Base-by-base conservation (phyloP, 371 early-diverging fungal species). In the Lichtheimia corymbifera region DNA sequence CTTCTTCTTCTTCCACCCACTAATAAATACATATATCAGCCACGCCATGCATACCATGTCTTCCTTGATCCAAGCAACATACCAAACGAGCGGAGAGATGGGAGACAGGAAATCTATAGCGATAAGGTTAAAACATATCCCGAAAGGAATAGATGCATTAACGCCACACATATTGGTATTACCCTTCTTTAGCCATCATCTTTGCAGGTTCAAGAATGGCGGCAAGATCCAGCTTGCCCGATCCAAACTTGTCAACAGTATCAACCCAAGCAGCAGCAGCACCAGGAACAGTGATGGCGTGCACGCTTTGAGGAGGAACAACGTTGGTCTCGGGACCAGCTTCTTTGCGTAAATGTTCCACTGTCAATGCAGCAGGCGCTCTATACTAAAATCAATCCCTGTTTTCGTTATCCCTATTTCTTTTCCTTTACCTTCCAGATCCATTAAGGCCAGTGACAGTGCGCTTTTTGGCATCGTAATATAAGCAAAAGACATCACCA, bases 401-500 rank as follows among this genome's bases (percentile, higher is more conserved):
- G 53, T 50, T 30, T 51, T 24, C n/a, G 44, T 45, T 25, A 30
- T 45, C 42, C 43, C 24, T 22, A 20, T 50, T 15, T 12, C 15
- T 50, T 7, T 47, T 2, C 14, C 28, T 13, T 22, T 77, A 77
- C 82, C 89, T 82, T 55, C 93, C 92, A 17, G 89, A 90, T 15
- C 90, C 93, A 71, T 93, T 93, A 14, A 90, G 63, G 0, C 83
- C 90, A 35, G 72, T 67, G 15, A 91, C 89, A 1, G 65, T 72
- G 28, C 79, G 76, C 7, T 72, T 66, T 53, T 82, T 88, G 35
- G 87, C 85, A 62, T 87, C 81, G 70, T 89, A 93, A 65, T 86
- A 91, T 14, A 97, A 78, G 62, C 92, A 87, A 71, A 97, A 97
- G 44, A 87, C 88, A 67, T 96, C 97, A 43, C 97, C 97, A 45